Evolutionary conservation across 495 filamentous ascomycete genomes (phyloP).

Genomic region (Clohesyomyces aquaticus): DNA sequence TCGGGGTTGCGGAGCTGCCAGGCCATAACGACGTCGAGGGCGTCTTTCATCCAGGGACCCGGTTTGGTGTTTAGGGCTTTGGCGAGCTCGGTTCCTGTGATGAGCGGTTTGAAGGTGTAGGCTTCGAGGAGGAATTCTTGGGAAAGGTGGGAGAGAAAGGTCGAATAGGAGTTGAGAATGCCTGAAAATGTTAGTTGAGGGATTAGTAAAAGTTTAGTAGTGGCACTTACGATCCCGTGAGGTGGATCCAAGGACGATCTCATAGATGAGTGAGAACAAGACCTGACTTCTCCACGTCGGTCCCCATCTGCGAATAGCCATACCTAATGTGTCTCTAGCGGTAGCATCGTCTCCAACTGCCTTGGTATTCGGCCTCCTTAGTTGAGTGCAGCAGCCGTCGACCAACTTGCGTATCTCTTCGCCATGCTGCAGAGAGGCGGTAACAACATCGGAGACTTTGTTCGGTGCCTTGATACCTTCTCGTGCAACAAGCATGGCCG

Average conservation of each 20-base stretch:
- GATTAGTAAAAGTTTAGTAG: neutral
- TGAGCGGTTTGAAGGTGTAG: constrained; percentile 49
- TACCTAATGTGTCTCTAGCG: constrained; percentile 63
- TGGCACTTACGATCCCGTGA: constrained; percentile 38
- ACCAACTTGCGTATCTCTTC: constrained; percentile 64
- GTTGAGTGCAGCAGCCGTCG: constrained; percentile 49
- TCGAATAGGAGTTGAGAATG: constrained; percentile 53
- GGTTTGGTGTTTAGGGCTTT: constrained; percentile 62
- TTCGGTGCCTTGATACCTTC: constrained; percentile 83
- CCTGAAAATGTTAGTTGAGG: constrained; percentile 42
- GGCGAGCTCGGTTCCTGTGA: constrained; percentile 62
- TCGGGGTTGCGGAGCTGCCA: constrained; percentile 87
- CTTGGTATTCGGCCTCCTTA: constrained; percentile 31
- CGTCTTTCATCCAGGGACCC: constrained; percentile 78
- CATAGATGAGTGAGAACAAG: constrained; percentile 69
- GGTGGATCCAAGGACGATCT: constrained; percentile 46
- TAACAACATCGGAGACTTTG: constrained; percentile 68
- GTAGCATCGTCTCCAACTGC: constrained; percentile 41
- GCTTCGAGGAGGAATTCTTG: constrained; percentile 52
- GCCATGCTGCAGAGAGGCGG: constrained; percentile 62
- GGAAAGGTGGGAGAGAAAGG: constrained; percentile 58
- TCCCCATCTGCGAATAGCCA: constrained; percentile 79
- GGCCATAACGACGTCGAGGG: constrained; percentile 70
- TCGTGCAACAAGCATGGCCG: constrained; percentile 60
- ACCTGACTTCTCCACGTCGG: constrained; percentile 73